These are phyloP conservation scores for Suillus luteus DNA, from an alignment of 768 basidiomycete genomes.

Conservation along the genomic window DNA sequence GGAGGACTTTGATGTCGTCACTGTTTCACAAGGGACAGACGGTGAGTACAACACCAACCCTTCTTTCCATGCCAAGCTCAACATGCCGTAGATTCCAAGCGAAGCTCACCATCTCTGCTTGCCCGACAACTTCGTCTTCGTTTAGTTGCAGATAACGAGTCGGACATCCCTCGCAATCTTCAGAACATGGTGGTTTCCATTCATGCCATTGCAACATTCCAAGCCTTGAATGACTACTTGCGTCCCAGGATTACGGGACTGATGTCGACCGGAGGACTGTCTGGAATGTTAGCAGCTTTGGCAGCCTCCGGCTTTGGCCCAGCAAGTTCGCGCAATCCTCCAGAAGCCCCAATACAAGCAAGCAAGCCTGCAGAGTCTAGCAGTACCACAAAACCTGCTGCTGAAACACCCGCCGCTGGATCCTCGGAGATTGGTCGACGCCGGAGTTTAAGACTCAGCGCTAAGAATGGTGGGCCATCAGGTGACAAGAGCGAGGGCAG, in stretches of 20 bases:
- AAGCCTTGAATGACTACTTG: slow-evolving; percentile 94
- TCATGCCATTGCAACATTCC: slow-evolving; percentile 97
- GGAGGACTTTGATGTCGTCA: slow-evolving; percentile 94
- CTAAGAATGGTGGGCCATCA: slow-evolving; percentile 49
- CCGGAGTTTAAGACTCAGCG: slow-evolving; percentile 82
- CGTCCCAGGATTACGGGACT: slow-evolving; percentile 85
- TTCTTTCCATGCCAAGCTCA: slow-evolving; percentile 6
- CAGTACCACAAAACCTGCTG: slow-evolving; percentile 30
- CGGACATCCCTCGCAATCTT: slow-evolving; percentile 82
- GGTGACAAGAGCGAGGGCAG: slow-evolving; percentile 21
- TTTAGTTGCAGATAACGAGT: slow-evolving; percentile 85
- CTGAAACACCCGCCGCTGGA: slow-evolving; percentile 32
- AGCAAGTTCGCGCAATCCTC: slow-evolving; percentile 39
- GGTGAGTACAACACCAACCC: slow-evolving; percentile 46
- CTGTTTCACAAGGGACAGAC: slow-evolving; percentile 80
- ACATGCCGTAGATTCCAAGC: slow-evolving; percentile 70
- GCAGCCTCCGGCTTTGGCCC: slow-evolving; percentile 73
- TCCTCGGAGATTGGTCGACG: slow-evolving; percentile 57
- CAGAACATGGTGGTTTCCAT: slow-evolving; percentile 96
- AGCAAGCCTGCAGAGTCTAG: slow-evolving; percentile 20
- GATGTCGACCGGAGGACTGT: slow-evolving; percentile 63
- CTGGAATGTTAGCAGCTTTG: slow-evolving; percentile 90
- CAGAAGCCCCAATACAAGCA: slow-evolving; percentile 36
- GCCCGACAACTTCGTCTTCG: slow-evolving; percentile 90
- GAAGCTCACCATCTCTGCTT: slow-evolving; percentile 88